Evolutionary conservation across 768 basidiomycete genomes (phyloP).

Genomic region (Serendipita vermifera): DNA sequence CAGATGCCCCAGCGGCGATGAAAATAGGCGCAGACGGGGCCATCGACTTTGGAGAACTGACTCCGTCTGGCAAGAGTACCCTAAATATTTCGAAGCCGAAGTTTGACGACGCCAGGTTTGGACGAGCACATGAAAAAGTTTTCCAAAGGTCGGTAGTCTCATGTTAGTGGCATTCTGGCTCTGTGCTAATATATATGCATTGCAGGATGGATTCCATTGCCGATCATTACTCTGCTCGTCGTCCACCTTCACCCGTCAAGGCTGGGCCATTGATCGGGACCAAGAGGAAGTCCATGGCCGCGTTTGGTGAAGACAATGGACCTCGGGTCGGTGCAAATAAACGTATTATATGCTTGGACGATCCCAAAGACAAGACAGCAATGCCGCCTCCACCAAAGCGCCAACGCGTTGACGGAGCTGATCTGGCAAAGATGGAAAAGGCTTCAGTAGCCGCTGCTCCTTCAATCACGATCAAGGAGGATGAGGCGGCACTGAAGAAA

Average conservation of each 20-base stretch:
- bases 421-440: not conserved
- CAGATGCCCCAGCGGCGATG: constrained; percentile 35
- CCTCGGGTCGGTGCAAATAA: not conserved
- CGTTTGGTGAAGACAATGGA: not conserved
- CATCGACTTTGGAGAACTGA: constrained; percentile 8
- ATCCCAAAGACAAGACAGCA: not conserved
- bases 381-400: not conserved
- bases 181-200: not conserved
- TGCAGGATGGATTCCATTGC: constrained; percentile 59
- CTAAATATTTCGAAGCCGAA: constrained; percentile 5
- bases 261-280: not conserved
- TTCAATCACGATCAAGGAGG: not conserved
- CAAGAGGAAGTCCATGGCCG: constrained; percentile 7
- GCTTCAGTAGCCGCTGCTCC: not conserved
- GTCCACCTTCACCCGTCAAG: constrained; percentile 15
- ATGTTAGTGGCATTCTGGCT: not conserved
- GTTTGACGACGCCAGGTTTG: constrained; percentile 30
- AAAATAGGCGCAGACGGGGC: constrained; percentile 10
- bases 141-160: constrained; percentile 34
- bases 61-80: not conserved
- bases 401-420: not conserved
- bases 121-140: constrained; percentile 47
- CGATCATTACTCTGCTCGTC: constrained; percentile 36
- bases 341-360: not conserved
- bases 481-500: not conserved